phyloP scores from a whole-genome alignment of 306 rosid species.

The Hippophae rhamnoides region DNA sequence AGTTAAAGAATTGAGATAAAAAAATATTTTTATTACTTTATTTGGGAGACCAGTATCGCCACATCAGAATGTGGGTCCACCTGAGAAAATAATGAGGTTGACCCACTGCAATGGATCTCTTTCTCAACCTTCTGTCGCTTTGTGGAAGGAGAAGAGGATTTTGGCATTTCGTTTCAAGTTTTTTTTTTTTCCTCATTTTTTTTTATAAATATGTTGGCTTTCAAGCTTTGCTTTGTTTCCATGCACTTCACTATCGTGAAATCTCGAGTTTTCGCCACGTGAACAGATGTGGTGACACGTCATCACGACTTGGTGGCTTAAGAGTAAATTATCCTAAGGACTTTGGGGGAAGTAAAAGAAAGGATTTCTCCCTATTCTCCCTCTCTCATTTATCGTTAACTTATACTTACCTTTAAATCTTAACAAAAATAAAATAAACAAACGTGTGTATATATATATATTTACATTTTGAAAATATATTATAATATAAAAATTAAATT shows the following conservation, averaged over 20 bases:
- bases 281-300: slow-evolving; percentile 14
- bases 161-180: too few species aligned
- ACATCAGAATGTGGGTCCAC: slow-evolving; percentile 35
- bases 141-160: slow-evolving; percentile 6
- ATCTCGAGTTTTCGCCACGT: slow-evolving; percentile 25
- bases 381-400: too few species aligned
- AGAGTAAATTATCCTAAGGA: too few species aligned
- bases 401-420: too few species aligned
- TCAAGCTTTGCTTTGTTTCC: neutral
- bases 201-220: too few species aligned
- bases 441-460: too few species aligned
- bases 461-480: too few species aligned
- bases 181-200: too few species aligned
- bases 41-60: slow-evolving; percentile 30
- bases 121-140: slow-evolving; percentile 35
- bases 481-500: too few species aligned
- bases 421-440: too few species aligned
- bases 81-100: neutral
- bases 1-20: neutral
- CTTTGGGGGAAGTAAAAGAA: too few species aligned
- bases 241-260: slow-evolving; percentile 26
- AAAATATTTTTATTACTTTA: neutral
- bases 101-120: slow-evolving; percentile 26
- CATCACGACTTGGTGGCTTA: slow-evolving; percentile 30
- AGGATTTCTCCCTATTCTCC: too few species aligned